Evolutionary conservation across 768 basidiomycete genomes (phyloP).

Genomic region (Lactifluus hygrophoroides): DNA sequence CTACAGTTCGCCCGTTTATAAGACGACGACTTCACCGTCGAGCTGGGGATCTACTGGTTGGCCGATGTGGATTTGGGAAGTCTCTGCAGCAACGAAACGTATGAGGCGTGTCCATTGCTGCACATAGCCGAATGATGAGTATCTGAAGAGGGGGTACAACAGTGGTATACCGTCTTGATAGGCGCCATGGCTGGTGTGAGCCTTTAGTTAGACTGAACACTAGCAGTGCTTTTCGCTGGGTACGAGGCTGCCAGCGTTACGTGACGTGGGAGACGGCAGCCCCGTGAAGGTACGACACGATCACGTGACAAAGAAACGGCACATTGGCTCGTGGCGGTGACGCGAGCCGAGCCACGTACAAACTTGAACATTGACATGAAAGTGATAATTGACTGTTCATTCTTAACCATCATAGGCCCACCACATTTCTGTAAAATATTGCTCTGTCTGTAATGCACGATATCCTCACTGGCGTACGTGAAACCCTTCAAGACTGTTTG

Average conservation of each 20-base stretch:
- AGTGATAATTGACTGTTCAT: background rate
- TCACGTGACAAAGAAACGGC: constrained; percentile 9
- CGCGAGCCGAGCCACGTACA: no score
- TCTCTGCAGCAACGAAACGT: constrained; percentile 73
- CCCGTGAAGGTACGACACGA: no score
- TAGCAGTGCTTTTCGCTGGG: background rate
- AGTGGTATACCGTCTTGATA: constrained; percentile 42
- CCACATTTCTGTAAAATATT: no score
- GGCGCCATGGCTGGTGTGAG: constrained; percentile 46
- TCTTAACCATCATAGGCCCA: background rate
- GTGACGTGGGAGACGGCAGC: no score
- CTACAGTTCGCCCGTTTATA: background rate
- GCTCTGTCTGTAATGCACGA: constrained; percentile 15
- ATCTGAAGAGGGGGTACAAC: background rate
- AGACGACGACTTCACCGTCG: constrained; percentile 40
- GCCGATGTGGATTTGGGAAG: constrained; percentile 64
- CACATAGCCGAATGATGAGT: background rate
- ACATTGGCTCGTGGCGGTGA: background rate
- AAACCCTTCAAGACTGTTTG: constrained; percentile 48
- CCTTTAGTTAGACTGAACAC: background rate
- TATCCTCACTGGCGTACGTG: constrained; percentile 28
- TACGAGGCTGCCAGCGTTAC: no score
- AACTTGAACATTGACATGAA: no score
- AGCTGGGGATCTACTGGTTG: constrained; percentile 60
- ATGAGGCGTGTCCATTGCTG: constrained; percentile 77